Evolutionary conservation across 768 basidiomycete species (phyloP).

Genomic region (Suillus occidentalis): DNA sequence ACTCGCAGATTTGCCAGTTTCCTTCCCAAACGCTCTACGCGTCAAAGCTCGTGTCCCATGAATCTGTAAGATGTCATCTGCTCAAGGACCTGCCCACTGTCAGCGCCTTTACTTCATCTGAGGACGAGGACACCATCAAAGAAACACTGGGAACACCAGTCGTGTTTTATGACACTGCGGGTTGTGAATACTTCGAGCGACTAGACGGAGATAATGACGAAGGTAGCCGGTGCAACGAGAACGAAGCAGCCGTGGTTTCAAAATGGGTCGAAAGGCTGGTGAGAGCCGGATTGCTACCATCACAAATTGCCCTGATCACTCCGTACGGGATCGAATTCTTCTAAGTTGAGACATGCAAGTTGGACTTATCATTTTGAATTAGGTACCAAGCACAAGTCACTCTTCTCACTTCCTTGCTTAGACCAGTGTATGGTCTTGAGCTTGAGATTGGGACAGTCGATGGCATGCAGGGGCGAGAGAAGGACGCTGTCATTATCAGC

Average conservation of each 20-base stretch:
- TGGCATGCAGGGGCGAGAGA: slow-evolving; percentile 96
- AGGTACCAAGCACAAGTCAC: slow-evolving; percentile 96
- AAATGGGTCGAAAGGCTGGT: slow-evolving; percentile 84
- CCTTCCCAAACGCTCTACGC: slow-evolving; percentile 83
- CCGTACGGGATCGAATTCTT: slow-evolving; percentile 51
- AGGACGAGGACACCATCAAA: slow-evolving; percentile 63
- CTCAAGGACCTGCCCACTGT: slow-evolving; percentile 68
- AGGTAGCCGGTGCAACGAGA: slow-evolving; percentile 91
- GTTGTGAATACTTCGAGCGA: slow-evolving; percentile 91
- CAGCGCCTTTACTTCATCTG: slow-evolving; percentile 30
- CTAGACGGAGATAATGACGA: slow-evolving; percentile 79
- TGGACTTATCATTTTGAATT: background rate
- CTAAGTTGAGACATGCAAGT: background rate
- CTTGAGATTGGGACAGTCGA: slow-evolving; percentile 96
- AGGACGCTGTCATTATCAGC: slow-evolving; percentile 89
- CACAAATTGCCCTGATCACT: slow-evolving; percentile 85
- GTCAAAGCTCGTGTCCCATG: slow-evolving; percentile 65
- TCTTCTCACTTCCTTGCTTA: slow-evolving; percentile 73
- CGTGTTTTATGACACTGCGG: slow-evolving; percentile 92
- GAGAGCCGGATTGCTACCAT: slow-evolving; percentile 56
- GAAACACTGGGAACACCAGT: slow-evolving; percentile 78
- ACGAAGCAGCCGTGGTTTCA: slow-evolving; percentile 85
- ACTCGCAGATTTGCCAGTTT: slow-evolving; percentile 79
- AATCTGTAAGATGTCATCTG: slow-evolving; percentile 69
- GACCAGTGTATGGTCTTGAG: slow-evolving; percentile 60